A percentile compares a stretch with the other conserved stretches of the same genome.
These are phyloP conservation scores for Gonium pectorale DNA, from an alignment of 139 green algal genomes.

Conservation along the genomic window DNA sequence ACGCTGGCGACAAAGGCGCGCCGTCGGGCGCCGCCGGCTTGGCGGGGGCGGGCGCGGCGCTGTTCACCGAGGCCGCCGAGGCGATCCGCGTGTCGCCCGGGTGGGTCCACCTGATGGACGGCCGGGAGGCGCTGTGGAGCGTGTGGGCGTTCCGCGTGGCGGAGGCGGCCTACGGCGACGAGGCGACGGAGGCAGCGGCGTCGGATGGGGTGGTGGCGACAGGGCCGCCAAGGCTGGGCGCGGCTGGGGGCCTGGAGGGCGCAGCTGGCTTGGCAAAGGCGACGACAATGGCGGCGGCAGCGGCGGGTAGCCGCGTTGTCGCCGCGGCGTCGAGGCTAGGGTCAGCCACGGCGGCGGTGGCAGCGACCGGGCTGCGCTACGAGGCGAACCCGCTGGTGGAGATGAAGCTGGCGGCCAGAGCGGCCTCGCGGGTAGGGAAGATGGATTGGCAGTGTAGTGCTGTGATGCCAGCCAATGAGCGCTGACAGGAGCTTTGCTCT, in stretches of 20 bases:
- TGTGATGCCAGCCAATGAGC: no score
- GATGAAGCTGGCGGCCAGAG: slow-evolving; percentile 23
- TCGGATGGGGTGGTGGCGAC: background rate
- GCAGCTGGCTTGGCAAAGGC: no score
- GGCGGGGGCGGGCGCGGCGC: background rate
- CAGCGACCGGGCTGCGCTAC: background rate
- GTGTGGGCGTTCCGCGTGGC: slow-evolving; percentile 32
- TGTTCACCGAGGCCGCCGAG: slow-evolving; percentile 32
- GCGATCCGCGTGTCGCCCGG: slow-evolving; percentile 7
- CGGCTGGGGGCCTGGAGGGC: no score
- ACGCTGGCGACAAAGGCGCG: background rate
- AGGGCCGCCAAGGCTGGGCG: background rate
- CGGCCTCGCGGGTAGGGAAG: background rate
- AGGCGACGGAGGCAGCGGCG: background rate
- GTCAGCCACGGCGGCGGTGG: background rate
- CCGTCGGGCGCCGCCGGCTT: background rate
- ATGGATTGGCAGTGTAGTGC: no score
- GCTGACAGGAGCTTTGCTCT: no score
- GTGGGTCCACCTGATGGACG: slow-evolving; percentile 28
- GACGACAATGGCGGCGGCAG: background rate
- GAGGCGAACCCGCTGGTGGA: slow-evolving; percentile 17
- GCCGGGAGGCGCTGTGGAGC: slow-evolving; percentile 24
- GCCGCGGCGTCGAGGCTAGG: no score
- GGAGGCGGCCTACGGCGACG: background rate
- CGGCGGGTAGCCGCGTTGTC: no score